Percentiles rank a stretch among this genome's conserved stretches.
phyloP scores from a whole-genome alignment of 2,329 filamentous ascomycete genomes.

The Colletotrichum brevisporum region DNA sequence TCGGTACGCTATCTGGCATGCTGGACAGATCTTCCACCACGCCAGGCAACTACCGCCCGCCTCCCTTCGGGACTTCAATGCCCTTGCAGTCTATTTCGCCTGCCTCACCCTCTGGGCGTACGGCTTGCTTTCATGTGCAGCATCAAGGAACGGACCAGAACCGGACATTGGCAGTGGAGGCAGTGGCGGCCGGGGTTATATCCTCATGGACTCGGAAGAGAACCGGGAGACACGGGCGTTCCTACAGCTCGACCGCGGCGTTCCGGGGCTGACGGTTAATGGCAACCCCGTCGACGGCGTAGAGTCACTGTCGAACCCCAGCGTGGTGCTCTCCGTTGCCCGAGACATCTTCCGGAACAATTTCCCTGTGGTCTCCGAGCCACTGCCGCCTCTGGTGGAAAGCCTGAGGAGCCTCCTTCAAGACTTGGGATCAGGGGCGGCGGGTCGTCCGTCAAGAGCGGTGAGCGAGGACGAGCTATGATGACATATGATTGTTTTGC shows the following conservation, averaged over 20 bases:
- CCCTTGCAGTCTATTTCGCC: conserved; percentile 48
- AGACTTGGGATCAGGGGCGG: conserved; percentile 30
- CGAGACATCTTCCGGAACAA: conserved; percentile 31
- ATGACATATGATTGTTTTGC: not conserved
- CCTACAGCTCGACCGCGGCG: conserved; percentile 34
- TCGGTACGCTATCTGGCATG: conserved; percentile 49
- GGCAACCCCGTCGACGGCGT: conserved; percentile 32
- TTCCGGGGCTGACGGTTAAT: conserved; percentile 35
- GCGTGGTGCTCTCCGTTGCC: conserved; percentile 27
- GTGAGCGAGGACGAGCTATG: conserved; percentile 22
- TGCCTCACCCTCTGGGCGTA: conserved; percentile 48
- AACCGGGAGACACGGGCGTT: conserved; percentile 38
- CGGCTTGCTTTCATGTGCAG: conserved; percentile 31
- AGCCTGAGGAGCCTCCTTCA: conserved; percentile 33
- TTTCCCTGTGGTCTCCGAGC: conserved; percentile 38
- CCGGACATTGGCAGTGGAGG: conserved; percentile 2
- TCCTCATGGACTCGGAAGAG: conserved; percentile 37
- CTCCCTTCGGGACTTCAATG: conserved; percentile 43
- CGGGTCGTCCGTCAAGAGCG: conserved; percentile 33
- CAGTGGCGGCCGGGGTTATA: conserved; percentile 6
- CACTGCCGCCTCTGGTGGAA: conserved; percentile 32
- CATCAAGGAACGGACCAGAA: conserved; percentile 23
- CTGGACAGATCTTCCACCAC: conserved; percentile 46
- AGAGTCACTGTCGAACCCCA: conserved; percentile 31
- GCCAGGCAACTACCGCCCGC: conserved; percentile 40